Base-by-base conservation (phyloP, 169 alveolate species). In the Condylostoma magnum region DNA sequence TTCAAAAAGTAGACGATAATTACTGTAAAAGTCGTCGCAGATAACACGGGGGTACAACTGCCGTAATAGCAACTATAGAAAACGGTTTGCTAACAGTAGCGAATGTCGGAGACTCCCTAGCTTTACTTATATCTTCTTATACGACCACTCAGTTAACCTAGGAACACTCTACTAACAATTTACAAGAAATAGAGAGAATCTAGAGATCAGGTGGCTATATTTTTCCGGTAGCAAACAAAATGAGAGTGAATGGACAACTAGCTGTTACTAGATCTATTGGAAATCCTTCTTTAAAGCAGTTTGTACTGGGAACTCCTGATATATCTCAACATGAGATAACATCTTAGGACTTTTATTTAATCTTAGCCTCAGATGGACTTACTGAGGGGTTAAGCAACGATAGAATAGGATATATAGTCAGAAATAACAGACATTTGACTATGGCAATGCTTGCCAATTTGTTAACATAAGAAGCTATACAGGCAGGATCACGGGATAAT, bases 191-290 rank as follows among this genome's bases (percentile, higher is more conserved):
- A n/a, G 33, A 27, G 22, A 38, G 73, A 33, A 44, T 63, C 15
- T 54, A 63, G 30, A n/a, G 25, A 12, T 27, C 57, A 2, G 73
- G 73, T 22, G 73, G 73, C n/a, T 37, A 41, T 30, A 46, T 63
- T n/a, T 15, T 63, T 27, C 33, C 28, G n/a, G 43, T 25, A n/a
- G 43, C 44, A 18, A 63, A 33, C 2, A 6, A 12, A 2, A 18
- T 31, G 2, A 63, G 73, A 25, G 57, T 63, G 15, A 20, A 44
- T 20, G 73, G 73, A 18, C 15, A 18, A 10, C 12, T 63, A 27
- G 41, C 55, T 4, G 30, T 63, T 20, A 63, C 73, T 25, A 63
- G 73, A 44, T 27, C 50, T 20, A 63, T 63, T 5, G 73, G 73
- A 6, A 44, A 63, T 41, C 31, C 20, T 27, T n/a, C 27, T 10